Evolutionary conservation across 345 rosid genomes (phyloP), one percentile per base, ranked within the genome.

Genomic region (Euclidium syriacum): DNA sequence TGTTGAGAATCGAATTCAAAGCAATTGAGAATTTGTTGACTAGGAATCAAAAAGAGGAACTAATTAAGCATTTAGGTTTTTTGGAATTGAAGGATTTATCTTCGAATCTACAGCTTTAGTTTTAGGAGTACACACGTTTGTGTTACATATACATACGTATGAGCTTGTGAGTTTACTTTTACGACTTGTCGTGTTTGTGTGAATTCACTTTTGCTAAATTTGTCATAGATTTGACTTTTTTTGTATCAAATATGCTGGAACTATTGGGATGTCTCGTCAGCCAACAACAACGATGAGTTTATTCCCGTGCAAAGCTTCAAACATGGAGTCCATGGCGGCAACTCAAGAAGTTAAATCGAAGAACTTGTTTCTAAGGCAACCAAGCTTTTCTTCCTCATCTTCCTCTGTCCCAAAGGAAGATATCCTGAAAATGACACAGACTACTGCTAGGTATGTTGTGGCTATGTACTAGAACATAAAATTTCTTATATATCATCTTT

Each of bases 351-450:
- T 59, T 42, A 75, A 76, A 70, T 68, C 95, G 12, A 80, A 79
- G 89, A 81, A 76, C 15, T 65, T 85, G 78, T 85, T 92, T 62
- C 85, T 85, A 18, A 73, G 76, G 34, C 77, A 75, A 61, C 23
- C 82, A 59, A 86, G 81, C 14, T 79, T 77, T 36, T 47, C 73
- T 15, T 49, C 75, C n/a, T 47, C 75, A 16, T 64, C 70, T 24
- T 33, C 76, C 52, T 66, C 78, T 20, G 64, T n/a, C 25, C 59
- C 58, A 1, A 78, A 66, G 64, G 79, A 81, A 22, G 85, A 74
- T 48, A 23, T 56, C n/a, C 67, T 44, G 2, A 78, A 71, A 58
- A 70, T 25, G 55, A 43, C 52, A 15, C 78, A 75, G 51, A 33
- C 71, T 16, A 48, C 64, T 15, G 52, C 70, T 49, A 74, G 76